Evolutionary conservation across 371 early-diverging fungal species (phyloP), one percentile per base, ranked within the genome.

Genomic region (Zopfochytrium polystomum): DNA sequence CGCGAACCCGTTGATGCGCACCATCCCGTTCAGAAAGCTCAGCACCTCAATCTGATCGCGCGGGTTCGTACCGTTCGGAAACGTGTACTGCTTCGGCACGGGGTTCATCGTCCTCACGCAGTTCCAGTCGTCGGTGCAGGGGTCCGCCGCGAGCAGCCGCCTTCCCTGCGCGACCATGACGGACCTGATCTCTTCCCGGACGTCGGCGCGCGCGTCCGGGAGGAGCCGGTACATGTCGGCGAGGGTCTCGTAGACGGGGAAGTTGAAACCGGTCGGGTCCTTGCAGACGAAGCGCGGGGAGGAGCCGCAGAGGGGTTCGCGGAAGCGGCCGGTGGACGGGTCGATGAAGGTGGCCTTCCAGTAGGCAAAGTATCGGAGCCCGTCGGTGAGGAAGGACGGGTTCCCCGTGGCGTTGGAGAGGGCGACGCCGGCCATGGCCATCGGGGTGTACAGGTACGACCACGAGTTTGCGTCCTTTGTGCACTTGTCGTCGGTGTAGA

Each of bases 321-420:
- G 6, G 48, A 63, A 22, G 34, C 60, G 34, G 38, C 38, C 22
- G 11, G 56, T 49, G 53, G n/a, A n/a, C n/a, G 48, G 54, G 15
- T 23, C 23, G 26, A 59, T 49, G 34, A 61, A 74, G 15, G 22
- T n/a, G 33, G 57, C n/a, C 23, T 62, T 18, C 22, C 60, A 44
- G 22, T 50, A 31, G 31, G 46, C 44, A 22, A 64, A 38, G 15
- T 68, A 13, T 33, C 20, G 27, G n/a, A 25, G 23, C 2, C 68
- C 74, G 7, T 63, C 63, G 30, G 50, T 56, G 23, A 66, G 22
- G 52, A 62, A 74, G 26, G 35, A 11, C n/a, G 27, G 34, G n/a
- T 66, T 27, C 15, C 50, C 26, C n/a, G 74, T 66, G 0, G 66
- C 66, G 42, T 74, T 63, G 62, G 62, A 68, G 48, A 74, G 46